These are phyloP conservation scores for Flaveria robusta DNA, from an alignment of 129 eudicot genomes.

Conservation along the genomic window DNA sequence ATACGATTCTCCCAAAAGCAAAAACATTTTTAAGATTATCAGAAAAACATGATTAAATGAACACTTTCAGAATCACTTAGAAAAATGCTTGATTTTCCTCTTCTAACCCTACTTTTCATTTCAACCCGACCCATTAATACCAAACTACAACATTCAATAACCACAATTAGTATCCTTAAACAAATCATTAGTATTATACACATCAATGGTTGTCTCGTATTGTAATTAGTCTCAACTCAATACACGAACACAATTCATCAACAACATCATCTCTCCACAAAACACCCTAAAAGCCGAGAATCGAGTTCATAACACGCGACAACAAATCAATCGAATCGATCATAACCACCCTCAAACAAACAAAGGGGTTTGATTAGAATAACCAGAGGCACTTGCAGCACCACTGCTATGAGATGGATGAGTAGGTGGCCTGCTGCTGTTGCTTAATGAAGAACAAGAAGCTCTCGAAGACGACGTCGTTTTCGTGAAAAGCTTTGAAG, in stretches of 20 bases:
- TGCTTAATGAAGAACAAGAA: slow-evolving; percentile 45
- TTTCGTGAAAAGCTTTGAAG: slow-evolving; percentile 49
- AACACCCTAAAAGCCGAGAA: slow-evolving; percentile 19
- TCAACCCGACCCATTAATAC: too few species aligned
- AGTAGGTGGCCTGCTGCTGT: slow-evolving; percentile 46
- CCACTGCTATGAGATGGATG: slow-evolving; percentile 49
- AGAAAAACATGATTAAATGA: too few species aligned
- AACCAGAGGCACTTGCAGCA: slow-evolving; percentile 31
- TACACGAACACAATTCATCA: slow-evolving; percentile 19
- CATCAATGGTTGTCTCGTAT: slow-evolving; percentile 22
- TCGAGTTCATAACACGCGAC: background rate
- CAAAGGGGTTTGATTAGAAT: slow-evolving; percentile 50
- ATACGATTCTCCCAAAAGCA: too few species aligned
- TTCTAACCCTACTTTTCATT: too few species aligned
- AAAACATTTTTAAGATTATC: too few species aligned
- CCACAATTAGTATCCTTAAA: slow-evolving; percentile 14
- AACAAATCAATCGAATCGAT: background rate
- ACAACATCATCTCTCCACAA: slow-evolving; percentile 12
- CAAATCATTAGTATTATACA: slow-evolving; percentile 36
- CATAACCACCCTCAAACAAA: slow-evolving; percentile 32
- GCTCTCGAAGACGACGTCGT: slow-evolving; percentile 37
- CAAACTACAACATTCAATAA: background rate
- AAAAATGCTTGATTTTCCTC: too few species aligned
- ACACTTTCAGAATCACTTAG: too few species aligned
- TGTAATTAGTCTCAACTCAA: slow-evolving; percentile 17